phyloP scores from a whole-genome alignment of 2,329 filamentous ascomycete genomes.

The Cladophialophora bantiana region DNA sequence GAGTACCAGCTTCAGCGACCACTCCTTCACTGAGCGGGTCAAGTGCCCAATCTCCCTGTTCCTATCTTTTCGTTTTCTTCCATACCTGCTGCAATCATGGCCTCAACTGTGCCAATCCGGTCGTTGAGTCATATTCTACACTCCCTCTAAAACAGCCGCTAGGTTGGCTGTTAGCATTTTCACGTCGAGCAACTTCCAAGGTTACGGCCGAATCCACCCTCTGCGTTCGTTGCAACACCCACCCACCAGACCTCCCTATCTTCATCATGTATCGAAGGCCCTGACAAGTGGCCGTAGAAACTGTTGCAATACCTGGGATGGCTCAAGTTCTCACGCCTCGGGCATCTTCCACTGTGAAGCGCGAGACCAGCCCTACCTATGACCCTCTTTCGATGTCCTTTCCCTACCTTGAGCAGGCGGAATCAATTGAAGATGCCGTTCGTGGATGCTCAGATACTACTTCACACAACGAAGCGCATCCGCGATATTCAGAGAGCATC shows the following conservation, averaged over 20 bases:
- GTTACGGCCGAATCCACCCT: not conserved
- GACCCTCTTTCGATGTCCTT: conserved; percentile 30
- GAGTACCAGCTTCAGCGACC: not conserved
- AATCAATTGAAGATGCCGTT: not conserved
- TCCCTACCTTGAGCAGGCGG: conserved; percentile 15
- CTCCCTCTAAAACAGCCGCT: not conserved
- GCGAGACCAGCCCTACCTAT: conserved; percentile 17
- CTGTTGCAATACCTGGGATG: conserved; percentile 17
- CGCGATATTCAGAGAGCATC: not conserved
- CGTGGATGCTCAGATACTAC: conserved; percentile 21
- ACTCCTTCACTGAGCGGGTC: not conserved
- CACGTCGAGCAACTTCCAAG: not conserved
- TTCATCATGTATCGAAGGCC: not conserved
- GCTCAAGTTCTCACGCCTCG: conserved; percentile 28
- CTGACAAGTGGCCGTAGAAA: not conserved
- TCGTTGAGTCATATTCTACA: not conserved
- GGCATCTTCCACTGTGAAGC: conserved; percentile 23
- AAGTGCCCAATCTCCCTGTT: not conserved
- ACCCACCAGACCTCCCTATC: not conserved
- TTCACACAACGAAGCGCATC: conserved; percentile 16
- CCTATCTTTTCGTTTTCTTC: not conserved
- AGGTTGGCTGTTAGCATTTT: not conserved
- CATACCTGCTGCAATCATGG: not conserved
- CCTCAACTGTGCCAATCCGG: not conserved
- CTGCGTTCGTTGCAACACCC: not conserved